Evolutionary conservation across 345 rosid species (phyloP), one percentile per base, ranked within the genome.

Genomic region (Linum lewisii): DNA sequence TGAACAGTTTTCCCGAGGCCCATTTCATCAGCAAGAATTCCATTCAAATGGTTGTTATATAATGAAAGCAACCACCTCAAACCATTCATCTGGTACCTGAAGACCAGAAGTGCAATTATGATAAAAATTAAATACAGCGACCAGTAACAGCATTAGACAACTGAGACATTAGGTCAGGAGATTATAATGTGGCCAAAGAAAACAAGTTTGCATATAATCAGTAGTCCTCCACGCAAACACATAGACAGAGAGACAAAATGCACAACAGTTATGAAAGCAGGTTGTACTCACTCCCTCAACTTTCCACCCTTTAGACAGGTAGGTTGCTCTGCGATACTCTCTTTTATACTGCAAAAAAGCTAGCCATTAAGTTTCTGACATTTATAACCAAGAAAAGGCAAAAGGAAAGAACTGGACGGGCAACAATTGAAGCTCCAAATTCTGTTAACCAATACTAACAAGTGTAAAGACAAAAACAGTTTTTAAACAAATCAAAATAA

Each of bases 1-100:
- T 90, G 97, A 67, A 90, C 97, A 62, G 97, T 90, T 87, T 90
- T 90, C 29, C 97, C 97, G 50, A 90, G 90, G 62, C 97, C 97
- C 97, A 90, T 90, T 77, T 90, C 97, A 82, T 90, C 97, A 72
- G 97, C 97, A 60, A 90, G 86, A 63, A 90, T 90, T 24, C 95
- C 97, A 76, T 90, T 90, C 63, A 90, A 73, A 75, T 90, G 87
- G 71, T 87, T 90, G 69, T 87, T 86, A 76, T 90, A 85, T 38
- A 90, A 70, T 42, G 97, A 90, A 68, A 90, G 85, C 76, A 90
- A 73, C 97, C 97, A 90, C 63, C 97, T 78, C 32, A 87, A 74
- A 63, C 97, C 97, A 69, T 83, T 87, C 93, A 90, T 84, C 77
- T 90, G 97, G 76, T 90, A 90, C 88, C 97, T 90, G 74, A 59